phyloP scores from a whole-genome alignment of 768 basidiomycete genomes.

The Boletellus ananas region DNA sequence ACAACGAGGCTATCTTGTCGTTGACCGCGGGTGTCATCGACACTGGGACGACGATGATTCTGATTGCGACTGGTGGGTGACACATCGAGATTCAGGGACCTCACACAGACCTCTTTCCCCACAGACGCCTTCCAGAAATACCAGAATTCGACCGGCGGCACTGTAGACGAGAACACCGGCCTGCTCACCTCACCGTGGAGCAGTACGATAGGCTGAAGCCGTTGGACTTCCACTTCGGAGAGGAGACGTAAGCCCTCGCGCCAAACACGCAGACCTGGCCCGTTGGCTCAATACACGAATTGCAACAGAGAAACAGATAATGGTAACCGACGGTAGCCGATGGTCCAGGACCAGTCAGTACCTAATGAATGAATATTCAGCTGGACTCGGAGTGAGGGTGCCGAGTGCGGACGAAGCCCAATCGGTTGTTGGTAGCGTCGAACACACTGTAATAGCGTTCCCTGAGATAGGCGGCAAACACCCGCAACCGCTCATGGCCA shows the following conservation, averaged over 20 bases:
- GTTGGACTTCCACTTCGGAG: neutral
- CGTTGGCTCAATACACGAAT: slow-evolving; percentile 1
- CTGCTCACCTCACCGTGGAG: neutral
- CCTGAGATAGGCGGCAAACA: no score
- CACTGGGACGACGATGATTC: no score
- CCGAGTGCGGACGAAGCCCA: no score
- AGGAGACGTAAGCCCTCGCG: neutral
- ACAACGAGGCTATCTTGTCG: neutral
- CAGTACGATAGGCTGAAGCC: neutral
- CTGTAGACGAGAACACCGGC: neutral
- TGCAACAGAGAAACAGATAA: no score
- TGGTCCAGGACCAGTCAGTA: no score
- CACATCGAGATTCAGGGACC: neutral
- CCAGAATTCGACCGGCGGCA: neutral
- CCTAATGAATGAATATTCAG: no score
- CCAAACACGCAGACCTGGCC: neutral
- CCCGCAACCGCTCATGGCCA: no score
- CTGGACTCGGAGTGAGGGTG: no score
- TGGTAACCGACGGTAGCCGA: no score
- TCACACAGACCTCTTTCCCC: neutral
- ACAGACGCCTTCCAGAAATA: neutral
- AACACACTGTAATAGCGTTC: no score
- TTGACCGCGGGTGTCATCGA: no score
- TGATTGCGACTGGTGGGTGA: neutral
- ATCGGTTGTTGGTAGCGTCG: no score